A percentile compares a stretch with the other conserved stretches of the same genome.
Conservation (phyloP, 352 stramenopile genomes). For the Pilasporangium apinafurcum region DNA sequence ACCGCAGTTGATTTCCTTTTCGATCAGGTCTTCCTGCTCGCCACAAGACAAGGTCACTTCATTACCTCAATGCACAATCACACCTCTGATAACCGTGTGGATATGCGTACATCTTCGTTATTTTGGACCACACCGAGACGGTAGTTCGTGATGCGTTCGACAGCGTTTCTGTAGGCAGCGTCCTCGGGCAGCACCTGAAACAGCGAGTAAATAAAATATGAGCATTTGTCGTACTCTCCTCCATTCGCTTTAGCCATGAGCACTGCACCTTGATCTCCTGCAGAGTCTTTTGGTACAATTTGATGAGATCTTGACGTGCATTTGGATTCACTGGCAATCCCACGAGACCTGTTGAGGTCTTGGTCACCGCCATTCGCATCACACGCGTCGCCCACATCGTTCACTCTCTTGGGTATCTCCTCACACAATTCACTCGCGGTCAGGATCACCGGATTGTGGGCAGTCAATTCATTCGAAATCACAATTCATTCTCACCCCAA, state of each 20-base stretch:
- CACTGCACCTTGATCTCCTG: constrained; percentile 63
- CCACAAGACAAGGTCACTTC: background rate
- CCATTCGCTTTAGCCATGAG: background rate
- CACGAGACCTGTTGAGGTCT: constrained; percentile 84
- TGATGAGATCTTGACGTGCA: constrained; percentile 76
- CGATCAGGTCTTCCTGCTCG: constrained; percentile 65
- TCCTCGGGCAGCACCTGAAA: constrained; percentile 53
- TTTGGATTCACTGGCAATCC: constrained; percentile 82
- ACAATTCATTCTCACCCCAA: constrained; percentile 9
- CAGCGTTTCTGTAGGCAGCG: constrained; percentile 65
- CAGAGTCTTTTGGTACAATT: constrained; percentile 79
- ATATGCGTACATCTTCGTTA: constrained; percentile 62
- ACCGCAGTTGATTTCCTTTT: constrained; percentile 83
- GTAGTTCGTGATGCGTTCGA: constrained; percentile 85
- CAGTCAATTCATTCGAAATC: no score
- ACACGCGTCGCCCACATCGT: constrained; percentile 80
- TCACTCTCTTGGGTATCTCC: constrained; percentile 13
- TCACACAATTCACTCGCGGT: no score
- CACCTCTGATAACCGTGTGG: background rate
- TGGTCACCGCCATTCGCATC: constrained; percentile 81
- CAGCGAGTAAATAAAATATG: constrained; percentile 1
- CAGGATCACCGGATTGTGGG: constrained; percentile 5
- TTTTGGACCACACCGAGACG: constrained; percentile 68
- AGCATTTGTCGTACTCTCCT: background rate
- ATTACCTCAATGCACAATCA: background rate